phyloP scores from a whole-genome alignment of 1,139 yeast species.

The Kodamaea derodonti region DNA sequence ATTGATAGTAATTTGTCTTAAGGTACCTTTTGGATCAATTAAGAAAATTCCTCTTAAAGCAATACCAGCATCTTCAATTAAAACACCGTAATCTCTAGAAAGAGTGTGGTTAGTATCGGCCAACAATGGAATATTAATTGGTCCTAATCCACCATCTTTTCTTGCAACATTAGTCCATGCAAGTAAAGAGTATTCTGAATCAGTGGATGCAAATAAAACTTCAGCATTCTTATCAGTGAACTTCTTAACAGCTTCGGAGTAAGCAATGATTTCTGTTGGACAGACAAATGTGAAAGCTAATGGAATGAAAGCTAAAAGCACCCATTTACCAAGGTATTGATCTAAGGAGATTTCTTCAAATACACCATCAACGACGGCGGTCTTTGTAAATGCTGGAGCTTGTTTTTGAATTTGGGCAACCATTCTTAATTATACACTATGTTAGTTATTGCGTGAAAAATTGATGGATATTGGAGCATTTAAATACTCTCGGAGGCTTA shows the following conservation, averaged over 20 bases:
- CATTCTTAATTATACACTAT: conserved; percentile 41
- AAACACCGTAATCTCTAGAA: conserved; percentile 94
- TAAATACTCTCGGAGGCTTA: background rate
- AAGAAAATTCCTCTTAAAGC: conserved; percentile 97
- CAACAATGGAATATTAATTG: conserved; percentile 86
- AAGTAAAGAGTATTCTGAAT: conserved; percentile 93
- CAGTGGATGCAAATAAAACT: conserved; percentile 94
- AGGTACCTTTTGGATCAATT: conserved; percentile 91
- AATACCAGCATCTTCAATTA: conserved; percentile 91
- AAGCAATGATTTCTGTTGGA: conserved; percentile 98
- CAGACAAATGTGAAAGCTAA: conserved; percentile 98
- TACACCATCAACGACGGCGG: conserved; percentile 93
- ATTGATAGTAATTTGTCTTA: conserved; percentile 96
- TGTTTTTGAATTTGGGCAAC: conserved; percentile 88
- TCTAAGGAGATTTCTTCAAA: conserved; percentile 93
- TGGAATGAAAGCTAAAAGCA: conserved; percentile 92
- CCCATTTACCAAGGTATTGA: conserved; percentile 97
- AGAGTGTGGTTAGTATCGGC: conserved; percentile 97
- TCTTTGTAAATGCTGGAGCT: conserved; percentile 93
- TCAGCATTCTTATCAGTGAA: conserved; percentile 84
- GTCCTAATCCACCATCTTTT: conserved; percentile 98
- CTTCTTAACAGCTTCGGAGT: conserved; percentile 90
- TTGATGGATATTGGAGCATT: background rate
- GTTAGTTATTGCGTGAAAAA: too few species aligned
- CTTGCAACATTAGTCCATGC: conserved; percentile 98